Conservation (phyloP, 176 grass and related monocot genomes). For the Secale cereale region DNA sequence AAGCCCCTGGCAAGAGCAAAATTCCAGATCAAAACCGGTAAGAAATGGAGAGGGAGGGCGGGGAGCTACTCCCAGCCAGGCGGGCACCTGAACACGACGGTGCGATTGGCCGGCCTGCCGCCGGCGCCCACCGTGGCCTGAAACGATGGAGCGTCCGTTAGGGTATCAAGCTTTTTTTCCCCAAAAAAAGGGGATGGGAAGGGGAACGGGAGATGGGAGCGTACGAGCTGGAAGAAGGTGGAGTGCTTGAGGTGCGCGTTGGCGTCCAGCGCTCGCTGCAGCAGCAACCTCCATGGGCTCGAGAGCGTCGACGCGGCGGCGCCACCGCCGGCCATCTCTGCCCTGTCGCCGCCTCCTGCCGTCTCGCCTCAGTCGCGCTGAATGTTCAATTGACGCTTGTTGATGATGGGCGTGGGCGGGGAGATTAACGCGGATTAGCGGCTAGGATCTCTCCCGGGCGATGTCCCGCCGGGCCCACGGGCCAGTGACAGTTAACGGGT, state of each 20-base stretch:
- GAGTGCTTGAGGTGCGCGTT: conserved; percentile 85
- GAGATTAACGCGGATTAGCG: not conserved
- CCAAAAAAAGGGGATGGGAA: not conserved
- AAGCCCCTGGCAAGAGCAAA: conserved; percentile 54
- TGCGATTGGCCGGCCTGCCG: conserved; percentile 77
- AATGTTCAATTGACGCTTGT: not conserved
- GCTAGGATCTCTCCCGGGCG: not conserved
- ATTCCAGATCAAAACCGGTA: not conserved
- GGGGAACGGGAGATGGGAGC: not conserved
- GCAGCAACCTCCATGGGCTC: conserved; percentile 64
- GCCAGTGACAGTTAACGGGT: not conserved
- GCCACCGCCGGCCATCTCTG: conserved; percentile 36
- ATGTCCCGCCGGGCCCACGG: not conserved
- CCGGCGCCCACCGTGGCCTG: conserved; percentile 60
- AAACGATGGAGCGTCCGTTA: not conserved
- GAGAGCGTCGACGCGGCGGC: conserved; percentile 34
- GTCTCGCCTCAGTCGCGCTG: not conserved
- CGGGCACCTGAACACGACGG: conserved; percentile 74
- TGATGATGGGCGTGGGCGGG: not conserved
- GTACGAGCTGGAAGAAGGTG: conserved; percentile 85
- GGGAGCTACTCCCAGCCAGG: not conserved
- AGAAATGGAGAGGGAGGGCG: not conserved
- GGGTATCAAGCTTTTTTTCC: not conserved
- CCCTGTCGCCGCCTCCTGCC: not conserved
- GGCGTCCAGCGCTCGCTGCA: conserved; percentile 68